Percentiles rank a stretch among this genome's conserved stretches.
Conservation (phyloP, 1,284 basidiomycete species). For the Volvariella volvacea region DNA sequence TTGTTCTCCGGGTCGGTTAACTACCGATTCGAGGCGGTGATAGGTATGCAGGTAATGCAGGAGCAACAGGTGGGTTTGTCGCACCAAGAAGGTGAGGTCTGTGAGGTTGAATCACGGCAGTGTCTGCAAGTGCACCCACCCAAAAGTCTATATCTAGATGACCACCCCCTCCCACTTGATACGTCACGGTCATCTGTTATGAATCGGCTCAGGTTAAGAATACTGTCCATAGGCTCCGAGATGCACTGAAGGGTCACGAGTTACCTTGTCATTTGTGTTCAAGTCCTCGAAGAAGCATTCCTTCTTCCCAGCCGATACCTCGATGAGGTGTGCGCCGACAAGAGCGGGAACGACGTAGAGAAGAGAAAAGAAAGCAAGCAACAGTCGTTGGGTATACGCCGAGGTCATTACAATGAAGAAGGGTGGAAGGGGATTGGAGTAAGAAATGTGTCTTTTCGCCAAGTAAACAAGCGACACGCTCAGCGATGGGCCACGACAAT, state of each 20-base stretch:
- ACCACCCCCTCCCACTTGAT: conserved; percentile 96
- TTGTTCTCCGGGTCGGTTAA: conserved; percentile 70
- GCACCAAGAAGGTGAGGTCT: neutral
- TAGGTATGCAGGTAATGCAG: conserved; percentile 1
- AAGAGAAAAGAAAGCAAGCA: conserved; percentile 31
- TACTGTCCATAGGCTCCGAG: neutral
- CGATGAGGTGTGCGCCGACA: conserved; percentile 60
- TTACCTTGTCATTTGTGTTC: conserved; percentile 88
- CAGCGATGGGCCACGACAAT: neutral
- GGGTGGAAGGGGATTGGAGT: neutral
- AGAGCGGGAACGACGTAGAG: conserved; percentile 36
- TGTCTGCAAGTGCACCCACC: conserved; percentile 39
- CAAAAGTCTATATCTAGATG: conserved; percentile 97
- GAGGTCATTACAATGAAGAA: conserved; percentile 27
- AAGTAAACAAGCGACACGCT: too few species aligned
- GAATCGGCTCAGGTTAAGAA: conserved; percentile 3
- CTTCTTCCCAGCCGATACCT: conserved; percentile 72
- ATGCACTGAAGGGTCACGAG: conserved; percentile 2
- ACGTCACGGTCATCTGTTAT: conserved; percentile 94
- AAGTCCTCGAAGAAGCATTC: conserved; percentile 99
- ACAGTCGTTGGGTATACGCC: conserved; percentile 25
- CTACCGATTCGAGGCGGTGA: conserved; percentile 31
- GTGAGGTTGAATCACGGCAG: neutral
- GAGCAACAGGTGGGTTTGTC: neutral
- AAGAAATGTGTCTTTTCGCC: neutral